A percentile compares a stretch with the other conserved stretches of the same genome.
Conservation (phyloP, 2,329 filamentous ascomycete species). For the Exophiala sideris region DNA sequence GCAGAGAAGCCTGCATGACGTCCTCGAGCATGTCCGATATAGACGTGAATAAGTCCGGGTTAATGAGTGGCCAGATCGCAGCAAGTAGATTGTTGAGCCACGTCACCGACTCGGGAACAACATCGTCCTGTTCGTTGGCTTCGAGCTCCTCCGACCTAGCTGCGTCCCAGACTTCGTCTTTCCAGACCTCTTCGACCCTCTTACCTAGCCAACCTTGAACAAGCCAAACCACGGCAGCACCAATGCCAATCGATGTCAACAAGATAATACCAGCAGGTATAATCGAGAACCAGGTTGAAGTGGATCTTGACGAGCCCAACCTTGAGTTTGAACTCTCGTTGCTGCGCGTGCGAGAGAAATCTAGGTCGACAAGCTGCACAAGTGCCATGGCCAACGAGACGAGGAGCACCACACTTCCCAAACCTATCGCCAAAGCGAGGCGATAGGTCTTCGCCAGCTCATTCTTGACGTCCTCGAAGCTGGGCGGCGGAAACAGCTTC, state of each 20-base stretch:
- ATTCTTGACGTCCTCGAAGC: slow-evolving; percentile 43
- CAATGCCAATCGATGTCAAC: slow-evolving; percentile 24
- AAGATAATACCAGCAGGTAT: slow-evolving; percentile 13
- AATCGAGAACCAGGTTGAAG: slow-evolving; percentile 1
- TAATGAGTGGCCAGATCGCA: slow-evolving; percentile 70
- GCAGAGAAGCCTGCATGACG: slow-evolving; percentile 74
- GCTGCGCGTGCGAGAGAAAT: slow-evolving; percentile 2
- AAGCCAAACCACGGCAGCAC: slow-evolving; percentile 37
- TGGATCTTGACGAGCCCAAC: no score
- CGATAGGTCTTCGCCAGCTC: slow-evolving; percentile 47
- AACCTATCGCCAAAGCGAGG: slow-evolving; percentile 41
- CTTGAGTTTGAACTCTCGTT: background rate
- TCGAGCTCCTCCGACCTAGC: slow-evolving; percentile 47
- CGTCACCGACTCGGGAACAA: slow-evolving; percentile 62
- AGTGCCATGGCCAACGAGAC: slow-evolving; percentile 11
- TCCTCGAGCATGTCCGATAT: slow-evolving; percentile 71
- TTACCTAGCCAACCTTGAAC: slow-evolving; percentile 60
- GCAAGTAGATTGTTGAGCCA: slow-evolving; percentile 69
- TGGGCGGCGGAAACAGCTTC: slow-evolving; percentile 53
- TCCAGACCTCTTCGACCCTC: slow-evolving; percentile 60
- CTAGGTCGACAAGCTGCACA: slow-evolving; percentile 7
- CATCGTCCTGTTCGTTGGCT: slow-evolving; percentile 29
- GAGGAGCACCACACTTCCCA: slow-evolving; percentile 26
- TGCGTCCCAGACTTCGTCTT: slow-evolving; percentile 68
- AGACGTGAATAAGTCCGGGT: slow-evolving; percentile 69